These are phyloP conservation scores for Aspergillus fumigatiaffinis DNA, from an alignment of 2,329 filamentous ascomycete genomes.

Conservation along the genomic window DNA sequence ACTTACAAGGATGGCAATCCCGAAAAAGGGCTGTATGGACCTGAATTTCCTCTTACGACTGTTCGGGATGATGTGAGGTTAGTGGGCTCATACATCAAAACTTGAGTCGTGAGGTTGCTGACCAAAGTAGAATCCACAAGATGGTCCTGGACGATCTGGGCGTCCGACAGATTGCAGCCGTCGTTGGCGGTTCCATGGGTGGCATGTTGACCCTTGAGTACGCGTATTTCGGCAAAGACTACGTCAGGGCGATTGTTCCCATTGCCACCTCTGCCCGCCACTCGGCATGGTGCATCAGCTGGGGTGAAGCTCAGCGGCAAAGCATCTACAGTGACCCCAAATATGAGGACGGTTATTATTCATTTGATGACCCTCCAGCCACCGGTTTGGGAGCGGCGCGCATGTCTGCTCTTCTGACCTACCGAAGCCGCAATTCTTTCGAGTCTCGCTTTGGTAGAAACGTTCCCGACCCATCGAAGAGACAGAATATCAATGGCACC, in stretches of 20 bases:
- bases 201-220: constrained; percentile 57
- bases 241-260: constrained; percentile 51
- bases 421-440: constrained; percentile 94
- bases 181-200: constrained; percentile 57
- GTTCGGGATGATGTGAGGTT: constrained; percentile 94
- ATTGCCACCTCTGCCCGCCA: constrained; percentile 56
- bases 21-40: constrained; percentile 74
- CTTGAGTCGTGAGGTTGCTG: neutral
- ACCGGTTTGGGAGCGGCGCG: constrained; percentile 88
- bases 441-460: constrained; percentile 93
- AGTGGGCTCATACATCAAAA: constrained; percentile 28
- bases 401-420: constrained; percentile 94
- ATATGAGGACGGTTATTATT: constrained; percentile 95
- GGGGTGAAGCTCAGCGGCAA: constrained; percentile 56
- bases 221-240: constrained; percentile 67
- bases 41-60: constrained; percentile 93
- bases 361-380: constrained; percentile 78
- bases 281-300: constrained; percentile 57
- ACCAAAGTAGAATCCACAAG: constrained; percentile 47
- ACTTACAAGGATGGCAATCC: constrained; percentile 81
- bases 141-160: constrained; percentile 52
- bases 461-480: constrained; percentile 76
- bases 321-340: constrained; percentile 96
- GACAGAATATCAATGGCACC: constrained; percentile 74
- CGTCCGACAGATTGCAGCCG: constrained; percentile 51